Percentiles rank a stretch among this genome's conserved stretches.
These are phyloP conservation scores for Fusarium sp. DNA, from an alignment of 2,329 filamentous ascomycete species.

Conservation along the genomic window DNA sequence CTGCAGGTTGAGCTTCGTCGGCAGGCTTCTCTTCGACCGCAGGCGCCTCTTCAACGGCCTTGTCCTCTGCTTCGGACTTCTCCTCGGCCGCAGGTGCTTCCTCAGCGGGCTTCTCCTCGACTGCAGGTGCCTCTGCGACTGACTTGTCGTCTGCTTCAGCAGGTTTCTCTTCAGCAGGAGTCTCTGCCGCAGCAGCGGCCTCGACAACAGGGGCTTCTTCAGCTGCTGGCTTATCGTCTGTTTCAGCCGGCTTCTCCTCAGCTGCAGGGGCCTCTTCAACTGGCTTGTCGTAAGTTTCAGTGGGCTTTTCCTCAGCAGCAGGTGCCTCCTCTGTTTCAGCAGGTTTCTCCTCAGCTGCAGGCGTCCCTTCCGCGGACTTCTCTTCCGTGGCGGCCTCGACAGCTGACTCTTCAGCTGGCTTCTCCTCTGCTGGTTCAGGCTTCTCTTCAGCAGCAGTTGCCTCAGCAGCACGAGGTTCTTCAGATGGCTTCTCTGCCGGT, in stretches of 20 bases:
- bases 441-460: neutral
- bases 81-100: neutral
- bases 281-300: neutral
- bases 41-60: neutral
- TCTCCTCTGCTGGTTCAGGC: neutral
- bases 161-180: neutral
- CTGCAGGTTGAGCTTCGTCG: neutral
- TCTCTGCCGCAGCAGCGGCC: neutral
- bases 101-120: neutral
- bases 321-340: neutral
- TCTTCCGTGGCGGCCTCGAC: conserved; percentile 4
- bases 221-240: neutral
- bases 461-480: neutral
- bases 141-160: neutral
- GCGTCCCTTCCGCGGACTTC: conserved; percentile 1
- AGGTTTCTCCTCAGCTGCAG: neutral
- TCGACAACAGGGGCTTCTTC: neutral
- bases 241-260: neutral
- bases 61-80: neutral
- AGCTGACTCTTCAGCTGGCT: neutral
- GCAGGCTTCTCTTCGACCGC: conserved; percentile 2
- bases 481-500: neutral
- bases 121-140: neutral
- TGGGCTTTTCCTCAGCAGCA: neutral
- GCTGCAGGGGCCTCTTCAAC: neutral